phyloP scores from a whole-genome alignment of 192 early-diverging fungal genomes.

The Entophlyctis helioformis region DNA sequence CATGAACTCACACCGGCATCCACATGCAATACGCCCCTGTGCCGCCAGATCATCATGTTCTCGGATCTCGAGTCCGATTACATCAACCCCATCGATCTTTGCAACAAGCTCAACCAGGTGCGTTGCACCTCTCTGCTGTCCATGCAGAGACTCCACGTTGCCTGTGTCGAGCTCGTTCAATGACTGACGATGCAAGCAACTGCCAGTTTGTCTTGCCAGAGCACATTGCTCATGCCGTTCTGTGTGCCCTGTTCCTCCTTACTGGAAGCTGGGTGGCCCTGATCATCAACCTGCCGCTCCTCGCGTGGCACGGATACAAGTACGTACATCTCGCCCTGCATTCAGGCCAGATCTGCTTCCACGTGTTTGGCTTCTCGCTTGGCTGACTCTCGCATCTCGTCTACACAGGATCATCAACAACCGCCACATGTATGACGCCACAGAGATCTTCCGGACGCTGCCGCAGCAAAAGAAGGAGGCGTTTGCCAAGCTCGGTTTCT shows the following conservation, averaged over 20 bases:
- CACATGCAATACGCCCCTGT: no score
- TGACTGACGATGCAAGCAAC: no score
- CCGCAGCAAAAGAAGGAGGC: constrained; percentile 89
- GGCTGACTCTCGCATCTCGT: constrained; percentile 1
- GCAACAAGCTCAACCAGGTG: constrained; percentile 90
- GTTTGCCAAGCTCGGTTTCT: constrained; percentile 95
- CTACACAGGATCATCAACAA: constrained; percentile 57
- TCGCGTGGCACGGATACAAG: constrained; percentile 82
- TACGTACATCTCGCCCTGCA: constrained; percentile 17
- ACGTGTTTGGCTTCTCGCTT: background rate
- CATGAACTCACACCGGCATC: no score
- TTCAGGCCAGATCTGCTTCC: background rate
- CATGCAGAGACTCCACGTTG: background rate
- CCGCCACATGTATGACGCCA: constrained; percentile 93
- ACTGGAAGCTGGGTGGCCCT: constrained; percentile 81
- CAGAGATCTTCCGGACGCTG: constrained; percentile 94
- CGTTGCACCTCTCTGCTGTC: background rate
- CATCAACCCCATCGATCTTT: constrained; percentile 98
- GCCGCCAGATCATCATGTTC: constrained; percentile 57
- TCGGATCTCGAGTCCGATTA: constrained; percentile 92
- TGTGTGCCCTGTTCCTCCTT: constrained; percentile 73
- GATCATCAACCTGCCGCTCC: constrained; percentile 74
- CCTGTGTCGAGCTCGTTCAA: background rate
- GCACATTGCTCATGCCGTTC: constrained; percentile 69
- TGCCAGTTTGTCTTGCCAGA: constrained; percentile 94